Conservation (phyloP, 208 protist species). For the Trypanosomatidae sp. region DNA sequence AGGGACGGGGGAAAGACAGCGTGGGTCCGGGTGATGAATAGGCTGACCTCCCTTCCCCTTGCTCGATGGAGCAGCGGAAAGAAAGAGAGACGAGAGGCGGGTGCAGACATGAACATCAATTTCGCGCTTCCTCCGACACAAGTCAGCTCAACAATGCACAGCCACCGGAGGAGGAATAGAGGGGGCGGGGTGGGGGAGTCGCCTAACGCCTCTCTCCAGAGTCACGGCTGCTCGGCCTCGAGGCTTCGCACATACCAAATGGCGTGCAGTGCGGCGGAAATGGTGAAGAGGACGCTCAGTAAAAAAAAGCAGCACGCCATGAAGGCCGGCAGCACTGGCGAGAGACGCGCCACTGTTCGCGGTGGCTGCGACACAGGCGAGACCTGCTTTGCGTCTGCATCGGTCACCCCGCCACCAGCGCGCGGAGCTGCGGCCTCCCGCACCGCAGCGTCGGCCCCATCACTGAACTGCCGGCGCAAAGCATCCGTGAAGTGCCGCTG, state of each 20-base stretch:
- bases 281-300: slow-evolving; percentile 19
- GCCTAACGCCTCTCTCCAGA: too few relatives aligned
- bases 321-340: slow-evolving; percentile 38
- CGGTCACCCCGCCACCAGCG: neutral
- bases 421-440: neutral
- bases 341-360: slow-evolving; percentile 44
- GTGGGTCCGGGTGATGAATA: too few relatives aligned
- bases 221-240: neutral
- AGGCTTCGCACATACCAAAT: slow-evolving; percentile 21
- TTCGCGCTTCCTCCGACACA: neutral
- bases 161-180: neutral
- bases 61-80: neutral
- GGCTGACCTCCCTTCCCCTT: too few relatives aligned
- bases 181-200: neutral
- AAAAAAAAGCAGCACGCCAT: slow-evolving; percentile 35
- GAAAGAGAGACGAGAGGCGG: neutral
- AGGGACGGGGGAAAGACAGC: too few relatives aligned
- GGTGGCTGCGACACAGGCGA: neutral
- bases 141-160: neutral
- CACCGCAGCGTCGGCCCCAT: neutral
- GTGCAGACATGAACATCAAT: neutral
- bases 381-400: neutral
- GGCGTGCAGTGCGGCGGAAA: slow-evolving; percentile 21
- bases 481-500: slow-evolving; percentile 6
- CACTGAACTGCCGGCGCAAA: neutral